Percentiles rank a stretch among this genome's conserved stretches.
Evolutionary conservation across 169 alveolate genomes (phyloP).

Genomic region (Plasmodium vinckei): DNA sequence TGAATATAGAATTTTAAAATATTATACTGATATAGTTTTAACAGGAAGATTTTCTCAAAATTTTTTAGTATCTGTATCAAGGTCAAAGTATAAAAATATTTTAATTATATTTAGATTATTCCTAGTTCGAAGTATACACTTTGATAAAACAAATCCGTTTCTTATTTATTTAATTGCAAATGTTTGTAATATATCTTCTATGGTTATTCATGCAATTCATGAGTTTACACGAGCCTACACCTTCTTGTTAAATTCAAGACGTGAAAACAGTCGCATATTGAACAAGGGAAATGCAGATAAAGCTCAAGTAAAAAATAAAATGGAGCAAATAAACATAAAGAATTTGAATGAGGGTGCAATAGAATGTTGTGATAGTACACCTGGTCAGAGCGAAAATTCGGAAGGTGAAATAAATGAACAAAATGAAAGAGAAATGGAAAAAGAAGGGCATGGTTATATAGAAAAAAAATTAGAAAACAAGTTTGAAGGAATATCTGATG

Average conservation of each 20-base stretch:
- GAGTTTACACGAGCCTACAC: slow-evolving; percentile 71
- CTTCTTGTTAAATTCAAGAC: slow-evolving; percentile 23
- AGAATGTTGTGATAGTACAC: not conserved
- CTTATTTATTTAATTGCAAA: slow-evolving; percentile 42
- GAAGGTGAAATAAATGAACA: not conserved
- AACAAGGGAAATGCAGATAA: not conserved
- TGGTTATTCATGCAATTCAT: slow-evolving; percentile 41
- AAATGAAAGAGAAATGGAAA: not conserved
- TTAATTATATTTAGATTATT: slow-evolving; percentile 44
- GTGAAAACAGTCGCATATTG: slow-evolving; percentile 8
- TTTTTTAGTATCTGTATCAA: slow-evolving; percentile 50
- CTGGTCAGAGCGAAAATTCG: not conserved
- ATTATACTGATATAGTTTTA: slow-evolving; percentile 43
- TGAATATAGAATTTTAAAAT: slow-evolving; percentile 54
- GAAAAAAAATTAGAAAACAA: slow-evolving; percentile 6
- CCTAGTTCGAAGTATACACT: slow-evolving; percentile 52
- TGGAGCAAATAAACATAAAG: not conserved
- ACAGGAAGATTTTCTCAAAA: slow-evolving; percentile 58
- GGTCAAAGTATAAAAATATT: slow-evolving; percentile 54
- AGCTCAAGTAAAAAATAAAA: not conserved
- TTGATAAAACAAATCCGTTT: slow-evolving; percentile 51
- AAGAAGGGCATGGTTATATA: not conserved
- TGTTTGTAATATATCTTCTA: slow-evolving; percentile 55
- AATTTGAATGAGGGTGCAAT: not conserved
- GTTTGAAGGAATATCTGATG: slow-evolving; percentile 40